Evolutionary conservation across 2,329 filamentous ascomycete species (phyloP), one percentile per base, ranked within the genome.

Genomic region (Phyllosticta capitalensis): DNA sequence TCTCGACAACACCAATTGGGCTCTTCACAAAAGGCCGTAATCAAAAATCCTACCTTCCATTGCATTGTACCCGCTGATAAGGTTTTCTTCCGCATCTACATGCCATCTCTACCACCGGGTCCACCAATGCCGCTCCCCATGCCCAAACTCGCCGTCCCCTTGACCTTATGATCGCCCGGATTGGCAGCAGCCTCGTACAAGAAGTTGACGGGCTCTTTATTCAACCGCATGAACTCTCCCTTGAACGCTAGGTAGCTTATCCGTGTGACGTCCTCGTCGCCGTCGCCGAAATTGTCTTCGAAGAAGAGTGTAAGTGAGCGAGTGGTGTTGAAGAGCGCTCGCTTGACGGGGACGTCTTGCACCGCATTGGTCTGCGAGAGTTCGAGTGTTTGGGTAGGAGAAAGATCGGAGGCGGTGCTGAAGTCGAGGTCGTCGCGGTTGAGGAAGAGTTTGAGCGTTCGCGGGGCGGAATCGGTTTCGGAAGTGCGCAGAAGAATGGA

Each of bases 121-220:
- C 55, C 48, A 22, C 60, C 54, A 56, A 61, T 56, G 5, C 65
- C 64, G 62, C 71, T 71, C 9, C 71, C 72, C 19, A 74, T 56
- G 1, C 71, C 73, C 64, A 69, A 62, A 38, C 67, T 67, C 53
- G 68, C 69, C 0, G 77, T 76, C 21, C 68, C 69, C 54, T 74
- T 72, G 61, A 73, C 63, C 75, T 81, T 83, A 75, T 99, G 94
- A 75, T 99, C 94, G 53, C 78, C 83, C 12, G 92, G 94, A 72
- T 96, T 96, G 38, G 94, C 88, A 24, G 92, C 92, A 19, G 91
- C 88, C 80, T 99, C 94, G 73, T 97, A 99, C 62, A 96, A 68
- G 66, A 97, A 92, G 65, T 88, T 90, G 6, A 88, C 78, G 0
- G 94, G 91, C 70, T 92, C 90, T 59, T 87, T 81, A 53, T 87